Conservation (phyloP, 305 asterid species). For the Fraxinus floribunda region DNA sequence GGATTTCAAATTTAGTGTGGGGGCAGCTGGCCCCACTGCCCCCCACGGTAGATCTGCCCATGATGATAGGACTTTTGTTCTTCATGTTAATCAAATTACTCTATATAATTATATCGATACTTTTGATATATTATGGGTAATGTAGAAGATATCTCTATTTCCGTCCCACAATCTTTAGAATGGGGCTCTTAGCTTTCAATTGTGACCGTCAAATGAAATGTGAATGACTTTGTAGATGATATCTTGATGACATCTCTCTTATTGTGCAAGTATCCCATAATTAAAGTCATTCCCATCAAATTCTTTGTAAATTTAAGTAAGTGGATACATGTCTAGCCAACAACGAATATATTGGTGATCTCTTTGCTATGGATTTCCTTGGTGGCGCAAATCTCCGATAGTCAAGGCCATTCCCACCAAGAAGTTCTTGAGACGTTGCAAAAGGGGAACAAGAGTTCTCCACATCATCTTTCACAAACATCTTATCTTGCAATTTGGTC, state of each 20-base stretch:
- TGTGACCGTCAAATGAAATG: neutral
- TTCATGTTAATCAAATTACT: too few relatives aligned
- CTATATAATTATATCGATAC: neutral
- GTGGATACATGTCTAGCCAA: neutral
- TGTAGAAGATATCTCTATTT: neutral
- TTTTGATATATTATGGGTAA: neutral
- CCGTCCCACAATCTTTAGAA: too few relatives aligned
- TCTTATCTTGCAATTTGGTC: slow-evolving; percentile 15
- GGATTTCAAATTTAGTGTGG: too few relatives aligned
- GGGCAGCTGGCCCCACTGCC: too few relatives aligned
- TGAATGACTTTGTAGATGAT: neutral
- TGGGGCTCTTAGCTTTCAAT: neutral
- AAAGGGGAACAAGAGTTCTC: slow-evolving; percentile 2
- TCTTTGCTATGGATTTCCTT: neutral
- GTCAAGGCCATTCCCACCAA: neutral
- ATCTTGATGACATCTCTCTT: neutral
- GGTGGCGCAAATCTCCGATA: neutral
- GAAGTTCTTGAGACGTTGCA: neutral
- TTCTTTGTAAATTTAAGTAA: neutral
- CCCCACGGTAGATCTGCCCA: too few relatives aligned
- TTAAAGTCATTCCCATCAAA: neutral
- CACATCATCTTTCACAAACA: slow-evolving; percentile 27
- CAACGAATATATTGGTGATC: neutral
- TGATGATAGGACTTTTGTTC: neutral
- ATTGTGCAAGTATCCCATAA: neutral